These are phyloP conservation scores for Psilocybe cubensis DNA, from an alignment of 768 basidiomycete genomes.

Conservation along the genomic window DNA sequence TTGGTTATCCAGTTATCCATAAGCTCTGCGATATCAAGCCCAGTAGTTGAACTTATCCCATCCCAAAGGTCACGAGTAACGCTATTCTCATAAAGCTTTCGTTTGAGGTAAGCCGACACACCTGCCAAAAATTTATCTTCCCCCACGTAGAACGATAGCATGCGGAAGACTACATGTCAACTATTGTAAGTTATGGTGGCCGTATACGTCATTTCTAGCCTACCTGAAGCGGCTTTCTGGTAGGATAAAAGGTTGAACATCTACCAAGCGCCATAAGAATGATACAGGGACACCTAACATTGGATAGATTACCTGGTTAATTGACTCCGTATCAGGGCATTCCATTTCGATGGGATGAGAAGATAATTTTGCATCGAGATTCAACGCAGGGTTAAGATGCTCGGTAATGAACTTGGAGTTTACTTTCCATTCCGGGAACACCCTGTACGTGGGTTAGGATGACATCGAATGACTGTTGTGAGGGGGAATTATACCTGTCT, in stretches of 20 bases:
- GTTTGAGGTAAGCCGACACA: constrained; percentile 91
- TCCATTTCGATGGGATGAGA: constrained; percentile 95
- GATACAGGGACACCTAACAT: background rate
- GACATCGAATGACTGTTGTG: background rate
- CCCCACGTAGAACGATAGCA: constrained; percentile 88
- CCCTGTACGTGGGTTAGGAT: constrained; percentile 16
- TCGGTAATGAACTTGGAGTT: constrained; percentile 80
- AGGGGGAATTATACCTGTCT: constrained; percentile 53
- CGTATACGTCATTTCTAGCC: constrained; percentile 12
- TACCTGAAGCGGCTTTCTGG: constrained; percentile 81
- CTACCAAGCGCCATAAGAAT: constrained; percentile 34
- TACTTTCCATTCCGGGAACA: constrained; percentile 87
- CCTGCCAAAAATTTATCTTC: constrained; percentile 87
- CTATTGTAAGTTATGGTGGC: background rate
- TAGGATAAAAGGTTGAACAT: constrained; percentile 92
- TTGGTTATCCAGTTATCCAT: constrained; percentile 94
- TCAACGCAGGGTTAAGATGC: constrained; percentile 78
- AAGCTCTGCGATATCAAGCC: constrained; percentile 71
- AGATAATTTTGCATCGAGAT: constrained; percentile 81
- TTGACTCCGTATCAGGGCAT: constrained; percentile 83
- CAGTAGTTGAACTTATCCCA: constrained; percentile 78
- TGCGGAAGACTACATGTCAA: constrained; percentile 70
- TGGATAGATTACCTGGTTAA: constrained; percentile 61
- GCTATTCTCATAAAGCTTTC: constrained; percentile 83
- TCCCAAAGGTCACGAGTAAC: constrained; percentile 88